These are phyloP conservation scores for Fusarium cicatricum DNA, from an alignment of 2,329 filamentous ascomycete species.

Conservation along the genomic window DNA sequence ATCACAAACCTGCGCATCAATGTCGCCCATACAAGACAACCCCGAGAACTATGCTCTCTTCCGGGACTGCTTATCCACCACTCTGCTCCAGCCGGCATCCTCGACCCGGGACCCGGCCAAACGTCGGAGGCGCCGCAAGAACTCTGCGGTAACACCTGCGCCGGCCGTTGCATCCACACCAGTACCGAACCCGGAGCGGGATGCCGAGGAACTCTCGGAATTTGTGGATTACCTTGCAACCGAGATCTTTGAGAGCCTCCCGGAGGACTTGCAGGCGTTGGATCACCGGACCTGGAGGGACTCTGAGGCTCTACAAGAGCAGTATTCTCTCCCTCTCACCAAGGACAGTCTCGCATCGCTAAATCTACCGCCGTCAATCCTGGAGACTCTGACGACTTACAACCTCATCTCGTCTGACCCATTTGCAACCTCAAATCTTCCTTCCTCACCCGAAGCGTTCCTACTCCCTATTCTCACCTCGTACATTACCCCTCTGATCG, in stretches of 20 bases:
- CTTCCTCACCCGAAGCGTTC: conserved; percentile 59
- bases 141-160: conserved; percentile 12
- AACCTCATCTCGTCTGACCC: conserved; percentile 60
- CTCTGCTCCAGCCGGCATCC: conserved; percentile 69
- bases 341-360: conserved; percentile 61
- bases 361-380: conserved; percentile 60
- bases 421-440: conserved; percentile 45
- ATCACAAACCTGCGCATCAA: conserved; percentile 10
- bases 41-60: conserved; percentile 64
- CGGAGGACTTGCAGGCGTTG: conserved; percentile 66
- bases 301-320: conserved; percentile 54
- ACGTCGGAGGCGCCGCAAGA: conserved; percentile 50
- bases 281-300: conserved; percentile 63
- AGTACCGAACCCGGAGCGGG: conserved; percentile 27
- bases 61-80: conserved; percentile 75
- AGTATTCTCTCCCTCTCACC: conserved; percentile 67
- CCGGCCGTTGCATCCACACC: conserved; percentile 20
- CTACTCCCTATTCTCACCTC: conserved; percentile 68
- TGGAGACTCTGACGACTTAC: conserved; percentile 75
- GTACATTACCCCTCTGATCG: conserved; percentile 66
- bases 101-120: conserved; percentile 53
- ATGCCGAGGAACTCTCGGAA: conserved; percentile 76
- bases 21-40: conserved; percentile 33
- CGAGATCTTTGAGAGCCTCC: conserved; percentile 73
- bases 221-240: conserved; percentile 82